Evolutionary conservation across 352 stramenopile genomes (phyloP).

Genomic region (Phytophthora pseudosyringae): DNA sequence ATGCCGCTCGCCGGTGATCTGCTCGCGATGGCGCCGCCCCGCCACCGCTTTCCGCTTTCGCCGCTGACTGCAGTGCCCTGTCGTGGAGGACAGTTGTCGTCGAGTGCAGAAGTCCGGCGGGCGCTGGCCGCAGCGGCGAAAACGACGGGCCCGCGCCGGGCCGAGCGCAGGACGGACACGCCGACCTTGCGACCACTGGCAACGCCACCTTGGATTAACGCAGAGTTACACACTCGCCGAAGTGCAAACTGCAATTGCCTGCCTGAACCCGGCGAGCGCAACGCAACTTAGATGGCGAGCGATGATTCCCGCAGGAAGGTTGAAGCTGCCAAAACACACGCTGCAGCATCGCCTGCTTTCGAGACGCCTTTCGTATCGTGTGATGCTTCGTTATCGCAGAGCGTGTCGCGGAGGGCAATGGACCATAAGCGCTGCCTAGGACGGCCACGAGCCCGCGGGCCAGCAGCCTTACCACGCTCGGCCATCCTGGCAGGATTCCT

Average conservation of each 20-base stretch:
- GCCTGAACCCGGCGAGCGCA: slow-evolving; percentile 11
- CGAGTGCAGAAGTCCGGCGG: slow-evolving; percentile 1
- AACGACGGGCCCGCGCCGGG: neutral
- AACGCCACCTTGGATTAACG: slow-evolving; percentile 12
- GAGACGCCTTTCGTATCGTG: neutral
- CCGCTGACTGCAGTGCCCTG: neutral
- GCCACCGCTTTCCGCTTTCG: neutral
- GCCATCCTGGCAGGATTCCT: too few relatives aligned
- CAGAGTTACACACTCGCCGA: slow-evolving; percentile 7
- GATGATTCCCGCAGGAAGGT: slow-evolving; percentile 1
- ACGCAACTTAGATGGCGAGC: slow-evolving; percentile 20
- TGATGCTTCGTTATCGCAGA: neutral
- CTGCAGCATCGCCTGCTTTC: neutral
- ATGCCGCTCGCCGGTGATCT: neutral
- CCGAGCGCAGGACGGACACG: slow-evolving; percentile 16
- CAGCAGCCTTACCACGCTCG: slow-evolving; percentile 2
- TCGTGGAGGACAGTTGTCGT: slow-evolving; percentile 11
- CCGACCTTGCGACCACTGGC: slow-evolving; percentile 15
- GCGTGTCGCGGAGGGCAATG: slow-evolving; percentile 16
- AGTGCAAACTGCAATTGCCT: slow-evolving; percentile 6
- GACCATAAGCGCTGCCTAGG: neutral
- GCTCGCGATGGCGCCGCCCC: neutral
- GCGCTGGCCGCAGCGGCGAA: slow-evolving; percentile 8
- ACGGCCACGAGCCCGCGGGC: neutral
- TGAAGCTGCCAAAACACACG: slow-evolving; percentile 5